Evolutionary conservation across 768 basidiomycete genomes (phyloP), one percentile per base, ranked within the genome.

Genomic region (Amanita rubescens): DNA sequence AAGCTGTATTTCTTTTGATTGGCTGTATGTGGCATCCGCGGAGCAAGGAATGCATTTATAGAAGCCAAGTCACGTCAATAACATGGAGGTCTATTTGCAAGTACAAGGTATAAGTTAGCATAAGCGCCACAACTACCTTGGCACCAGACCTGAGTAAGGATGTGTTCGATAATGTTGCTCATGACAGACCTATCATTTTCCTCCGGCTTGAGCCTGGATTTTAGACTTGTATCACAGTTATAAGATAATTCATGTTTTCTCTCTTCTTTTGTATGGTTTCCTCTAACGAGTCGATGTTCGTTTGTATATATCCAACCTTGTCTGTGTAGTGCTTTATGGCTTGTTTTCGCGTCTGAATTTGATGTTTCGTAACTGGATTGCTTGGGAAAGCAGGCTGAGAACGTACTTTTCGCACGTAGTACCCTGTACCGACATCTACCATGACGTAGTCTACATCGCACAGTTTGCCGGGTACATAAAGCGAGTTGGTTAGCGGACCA

Each of bases 371-470:
- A 11, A 15, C 14, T 8, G 2, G 7, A 19, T 35, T 9, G 15
- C 12, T 7, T n/a, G 6, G n/a, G 35, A 37, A 8, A n/a, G 49
- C 72, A 42, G 45, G 90, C 94, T 79, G 5, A n/a, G n/a, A 17
- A 51, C 73, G 41, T 44, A 91, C 96, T 79, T 98, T 99, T 70
- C 90, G 84, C 15, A 98, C 89, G 60, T 86, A 97, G 69, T 97
- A 99, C 0, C 96, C 95, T 0, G 95, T 98, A 1, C 96, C 96
- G 24, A 98, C 78, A 65, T 99, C 96, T 35, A 98, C 82, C 57
- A 98, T 85, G 44, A 99, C 94, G 60, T 91, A 80, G 42, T 93
- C 87, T 0, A 80, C 68, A 63, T 96, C 88, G 38, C 74, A 76
- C 44, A 98, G 75, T 69, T 85, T 92, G 17, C 94, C 96, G 2